Conservation (phyloP, 2,329 filamentous ascomycete species). For the Cordyceps farinosa region DNA sequence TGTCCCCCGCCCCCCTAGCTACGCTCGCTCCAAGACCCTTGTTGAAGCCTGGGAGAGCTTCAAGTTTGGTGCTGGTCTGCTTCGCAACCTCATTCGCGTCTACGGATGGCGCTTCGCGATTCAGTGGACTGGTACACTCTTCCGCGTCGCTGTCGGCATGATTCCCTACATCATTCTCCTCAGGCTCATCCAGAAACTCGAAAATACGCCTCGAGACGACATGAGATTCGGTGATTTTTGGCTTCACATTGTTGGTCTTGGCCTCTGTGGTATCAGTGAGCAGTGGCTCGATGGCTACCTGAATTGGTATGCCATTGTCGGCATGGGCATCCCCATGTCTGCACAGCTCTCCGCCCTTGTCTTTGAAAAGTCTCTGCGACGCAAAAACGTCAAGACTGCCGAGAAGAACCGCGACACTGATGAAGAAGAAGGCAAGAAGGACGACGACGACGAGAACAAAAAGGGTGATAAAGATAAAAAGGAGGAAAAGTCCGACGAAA, state of each 20-base stretch:
- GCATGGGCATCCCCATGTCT: slow-evolving; percentile 63
- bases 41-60: slow-evolving; percentile 48
- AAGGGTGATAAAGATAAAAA: slow-evolving; percentile 44
- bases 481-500: slow-evolving; percentile 40
- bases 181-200: slow-evolving; percentile 61
- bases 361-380: slow-evolving; percentile 72
- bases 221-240: slow-evolving; percentile 53
- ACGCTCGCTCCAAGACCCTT: slow-evolving; percentile 48
- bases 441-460: slow-evolving; percentile 28
- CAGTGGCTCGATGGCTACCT: slow-evolving; percentile 62
- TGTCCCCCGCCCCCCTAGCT: slow-evolving; percentile 57
- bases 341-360: slow-evolving; percentile 68
- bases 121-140: slow-evolving; percentile 57
- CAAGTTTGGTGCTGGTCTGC: slow-evolving; percentile 50
- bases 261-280: slow-evolving; percentile 54
- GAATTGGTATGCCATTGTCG: slow-evolving; percentile 63
- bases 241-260: slow-evolving; percentile 65
- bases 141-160: slow-evolving; percentile 58
- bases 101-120: slow-evolving; percentile 54
- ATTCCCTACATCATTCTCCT: slow-evolving; percentile 67
- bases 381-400: slow-evolving; percentile 71
- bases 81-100: slow-evolving; percentile 56
- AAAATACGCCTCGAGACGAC: slow-evolving; percentile 46
- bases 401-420: slow-evolving; percentile 40
- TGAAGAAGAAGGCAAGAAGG: slow-evolving; percentile 18